Base-by-base conservation (phyloP, 306 rosid species). In the Styphnolobium japonicum region DNA sequence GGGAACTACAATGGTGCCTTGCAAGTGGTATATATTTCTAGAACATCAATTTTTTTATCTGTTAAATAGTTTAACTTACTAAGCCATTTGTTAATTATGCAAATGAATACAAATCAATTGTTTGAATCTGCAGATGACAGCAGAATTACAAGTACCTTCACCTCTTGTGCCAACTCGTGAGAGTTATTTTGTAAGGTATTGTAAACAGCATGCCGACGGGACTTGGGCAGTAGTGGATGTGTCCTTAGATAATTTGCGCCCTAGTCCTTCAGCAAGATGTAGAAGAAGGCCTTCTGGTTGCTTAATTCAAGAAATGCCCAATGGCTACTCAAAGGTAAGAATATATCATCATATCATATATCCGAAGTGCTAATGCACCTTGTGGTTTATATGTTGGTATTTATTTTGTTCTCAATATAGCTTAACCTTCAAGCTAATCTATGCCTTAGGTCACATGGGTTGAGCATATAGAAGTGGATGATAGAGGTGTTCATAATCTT, bases 161-260 rank as follows among this genome's bases (percentile, higher is more conserved):
- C 99, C 99, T 0, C 87, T 96, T 0, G 99, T 93, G 80, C 98
- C 99, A 25, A 93, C 97, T 16, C 91, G 99, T 0, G 98, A 96
- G 89, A 91, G 94, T 65, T 93, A 96, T 37, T 93, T 77, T 27
- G 99, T 91, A 18, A 81, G 99, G 83, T 96, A 96, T 81, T 96
- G 99, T 67, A 96, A 96, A 61, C 98, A 91, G 77, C 96, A 88
- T 48, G 64, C 56, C 0, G 98, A 96, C 9, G 99, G 99, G 37
- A 88, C 89, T 2, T 96, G 99, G 99, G 98, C 96, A 2, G 99
- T 96, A 42, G 99, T 96, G 34, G 99, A 96, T 64, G 97, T 91
- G 23, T 96, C 99, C 7, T 79, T 96, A 81, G 99, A 96, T 62
- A 88, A 88, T 67, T 69, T 93, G 58, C 91, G 98, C 27, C 95